A percentile compares a stretch with the other conserved stretches of the same genome.
These are phyloP conservation scores for Pythium biforme DNA, from an alignment of 352 stramenopile species.

Conservation along the genomic window DNA sequence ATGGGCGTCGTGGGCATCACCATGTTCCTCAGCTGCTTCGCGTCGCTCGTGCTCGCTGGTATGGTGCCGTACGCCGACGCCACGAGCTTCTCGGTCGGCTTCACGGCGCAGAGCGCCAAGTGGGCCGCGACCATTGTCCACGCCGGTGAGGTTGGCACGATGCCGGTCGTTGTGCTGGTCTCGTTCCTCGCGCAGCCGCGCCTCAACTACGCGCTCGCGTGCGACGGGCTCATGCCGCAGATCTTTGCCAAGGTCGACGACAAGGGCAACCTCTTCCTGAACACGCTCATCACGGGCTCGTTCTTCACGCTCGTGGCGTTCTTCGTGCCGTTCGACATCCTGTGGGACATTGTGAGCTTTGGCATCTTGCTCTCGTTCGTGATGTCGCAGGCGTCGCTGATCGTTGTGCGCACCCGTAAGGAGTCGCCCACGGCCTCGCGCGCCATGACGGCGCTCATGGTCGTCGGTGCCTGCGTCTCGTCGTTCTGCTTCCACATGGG, in stretches of 20 bases:
- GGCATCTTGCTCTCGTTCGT: constrained; percentile 89
- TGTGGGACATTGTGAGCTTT: constrained; percentile 90
- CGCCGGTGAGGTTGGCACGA: constrained; percentile 70
- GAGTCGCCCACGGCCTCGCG: constrained; percentile 37
- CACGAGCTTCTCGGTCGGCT: constrained; percentile 40
- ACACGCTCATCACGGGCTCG: constrained; percentile 63
- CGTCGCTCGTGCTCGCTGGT: constrained; percentile 85
- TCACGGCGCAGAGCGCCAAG: constrained; percentile 36
- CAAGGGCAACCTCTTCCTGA: constrained; percentile 80
- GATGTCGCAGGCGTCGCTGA: constrained; percentile 72
- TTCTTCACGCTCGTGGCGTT: constrained; percentile 73
- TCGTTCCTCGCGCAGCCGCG: constrained; percentile 91
- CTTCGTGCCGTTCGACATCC: constrained; percentile 67
- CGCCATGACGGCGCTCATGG: constrained; percentile 17
- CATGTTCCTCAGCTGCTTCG: constrained; percentile 69
- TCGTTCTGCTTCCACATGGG: constrained; percentile 74
- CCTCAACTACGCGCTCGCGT: constrained; percentile 91
- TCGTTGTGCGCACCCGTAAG: constrained; percentile 71
- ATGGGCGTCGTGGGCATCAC: constrained; percentile 78
- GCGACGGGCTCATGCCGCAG: constrained; percentile 90
- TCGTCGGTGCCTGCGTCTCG: constrained; percentile 37
- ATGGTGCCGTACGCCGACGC: constrained; percentile 44
- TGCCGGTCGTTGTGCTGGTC: constrained; percentile 93
- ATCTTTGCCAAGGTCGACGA: constrained; percentile 87
- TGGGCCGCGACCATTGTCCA: constrained; percentile 56